These are phyloP conservation scores for Paecilomyces dactylethromorphus DNA, from an alignment of 2,329 filamentous ascomycete genomes.

Conservation along the genomic window DNA sequence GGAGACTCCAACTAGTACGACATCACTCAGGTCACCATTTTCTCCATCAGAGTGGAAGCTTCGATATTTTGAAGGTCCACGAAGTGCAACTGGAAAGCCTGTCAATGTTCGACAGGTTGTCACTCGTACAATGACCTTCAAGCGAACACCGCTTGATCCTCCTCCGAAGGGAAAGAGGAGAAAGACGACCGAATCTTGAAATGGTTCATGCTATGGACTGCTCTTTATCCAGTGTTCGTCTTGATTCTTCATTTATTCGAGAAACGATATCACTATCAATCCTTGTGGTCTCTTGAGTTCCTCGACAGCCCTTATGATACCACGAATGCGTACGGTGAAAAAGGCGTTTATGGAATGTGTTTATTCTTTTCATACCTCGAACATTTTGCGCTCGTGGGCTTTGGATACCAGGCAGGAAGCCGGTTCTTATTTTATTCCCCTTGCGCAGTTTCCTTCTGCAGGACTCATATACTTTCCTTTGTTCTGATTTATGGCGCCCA, in stretches of 20 bases:
- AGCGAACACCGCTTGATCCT: conserved; percentile 66
- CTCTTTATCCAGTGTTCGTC: background rate
- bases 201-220: background rate
- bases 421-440: background rate
- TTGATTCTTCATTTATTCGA: background rate
- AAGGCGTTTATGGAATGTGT: background rate
- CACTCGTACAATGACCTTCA: conserved; percentile 90
- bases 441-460: background rate
- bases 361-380: background rate
- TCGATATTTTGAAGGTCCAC: conserved; percentile 54
- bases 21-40: conserved; percentile 63
- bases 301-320: background rate
- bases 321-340: background rate
- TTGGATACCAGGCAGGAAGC: background rate
- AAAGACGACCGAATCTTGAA: conserved; percentile 45
- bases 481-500: background rate
- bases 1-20: conserved; percentile 64
- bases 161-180: conserved; percentile 90
- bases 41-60: conserved; percentile 76
- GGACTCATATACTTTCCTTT: background rate
- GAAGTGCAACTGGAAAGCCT: conserved; percentile 56
- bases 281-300: background rate
- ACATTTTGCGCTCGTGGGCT: background rate
- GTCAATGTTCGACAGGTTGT: conserved; percentile 80
- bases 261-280: background rate